Evolutionary conservation across 345 rosid species (phyloP).

Genomic region (Salix suchowensis): DNA sequence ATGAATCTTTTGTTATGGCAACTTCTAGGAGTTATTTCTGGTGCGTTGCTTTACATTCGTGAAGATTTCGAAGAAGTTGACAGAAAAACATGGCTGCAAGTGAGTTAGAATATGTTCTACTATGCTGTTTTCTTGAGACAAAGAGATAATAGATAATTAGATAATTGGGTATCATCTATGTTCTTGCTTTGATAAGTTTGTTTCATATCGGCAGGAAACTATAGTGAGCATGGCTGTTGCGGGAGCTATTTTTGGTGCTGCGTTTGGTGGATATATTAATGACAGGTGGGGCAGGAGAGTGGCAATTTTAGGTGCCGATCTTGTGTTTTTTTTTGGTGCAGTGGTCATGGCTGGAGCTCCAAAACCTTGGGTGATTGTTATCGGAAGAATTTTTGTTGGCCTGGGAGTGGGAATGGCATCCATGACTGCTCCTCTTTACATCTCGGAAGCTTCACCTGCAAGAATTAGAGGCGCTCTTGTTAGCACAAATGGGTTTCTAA

Average conservation of each 20-base stretch:
- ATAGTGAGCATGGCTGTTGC: conserved; percentile 88
- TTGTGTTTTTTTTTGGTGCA: conserved; percentile 63
- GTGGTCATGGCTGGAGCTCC: conserved; percentile 69
- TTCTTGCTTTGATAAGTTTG: neutral
- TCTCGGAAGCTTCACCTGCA: conserved; percentile 86
- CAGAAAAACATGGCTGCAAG: conserved; percentile 70
- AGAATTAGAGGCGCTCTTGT: conserved; percentile 85
- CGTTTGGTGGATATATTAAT: conserved; percentile 66
- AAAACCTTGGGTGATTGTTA: conserved; percentile 62
- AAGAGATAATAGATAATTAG: neutral
- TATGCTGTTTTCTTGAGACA: neutral
- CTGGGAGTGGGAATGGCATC: conserved; percentile 98
- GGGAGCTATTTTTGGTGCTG: conserved; percentile 91
- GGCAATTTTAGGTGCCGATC: conserved; percentile 60
- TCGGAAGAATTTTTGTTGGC: conserved; percentile 78
- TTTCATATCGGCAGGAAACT: conserved; percentile 29
- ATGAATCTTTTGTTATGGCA: neutral
- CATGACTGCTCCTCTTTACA: conserved; percentile 86
- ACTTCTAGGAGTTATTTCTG: conserved; percentile 67
- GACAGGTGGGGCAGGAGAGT: conserved; percentile 65
- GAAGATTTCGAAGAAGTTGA: conserved; percentile 68
- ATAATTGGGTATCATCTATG: neutral
- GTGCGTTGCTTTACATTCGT: conserved; percentile 71
- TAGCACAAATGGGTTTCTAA: conserved; percentile 66
- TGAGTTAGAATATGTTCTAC: neutral